Base-by-base conservation (phyloP, 495 filamentous ascomycete genomes). In the Annulohypoxylon maeteangense region DNA sequence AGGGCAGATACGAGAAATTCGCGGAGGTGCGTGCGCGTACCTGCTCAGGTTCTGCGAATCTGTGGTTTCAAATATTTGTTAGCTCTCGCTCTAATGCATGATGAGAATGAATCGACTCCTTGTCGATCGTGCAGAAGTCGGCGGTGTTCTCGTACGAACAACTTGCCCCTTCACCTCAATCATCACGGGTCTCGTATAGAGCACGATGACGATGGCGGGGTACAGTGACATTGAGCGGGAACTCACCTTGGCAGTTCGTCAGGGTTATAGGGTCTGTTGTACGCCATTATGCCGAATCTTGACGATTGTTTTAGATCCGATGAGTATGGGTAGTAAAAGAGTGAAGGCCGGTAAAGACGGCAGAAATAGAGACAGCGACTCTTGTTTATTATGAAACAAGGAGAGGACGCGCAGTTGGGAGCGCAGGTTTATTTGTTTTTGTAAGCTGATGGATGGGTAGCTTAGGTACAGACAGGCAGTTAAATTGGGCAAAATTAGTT, bases 241-340 rank as follows among this genome's bases (percentile, higher is more conserved):
- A 89, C 93, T 88, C 84, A 97, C 91, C 93, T 93, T 79, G 95
- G 95, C 65, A 99, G 89, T 80, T 93, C 93, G 83, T 99, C 96
- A n/a, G 95, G 95, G 76, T 99, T 98, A 82, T 92, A 93, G 44
- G 88, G 86, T 75, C 90, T 88, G 78, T 96, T 97, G 87, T 99
- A 98, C 31, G 95, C 95, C 95, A 98, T 99, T 65, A 63, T 68
- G 67, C 55, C 31, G 62, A 60, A 53, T 48, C 61, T 29, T 64
- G 25, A 20, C 42, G 20, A 38, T 51, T 44, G 27, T 54, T 68
- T 18, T 42, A 29, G 34, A 71, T 34, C 58, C 44, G 48, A 68
- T 57, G 56, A 18, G n/a, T 53, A 40, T 14, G 16, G 31, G 31
- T 57, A 60, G 25, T 27, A 53, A 55, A 62, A 48, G 42, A 51